phyloP scores from a whole-genome alignment of 2,329 filamentous ascomycete species.

The Sporothrix brunneoviolacea region DNA sequence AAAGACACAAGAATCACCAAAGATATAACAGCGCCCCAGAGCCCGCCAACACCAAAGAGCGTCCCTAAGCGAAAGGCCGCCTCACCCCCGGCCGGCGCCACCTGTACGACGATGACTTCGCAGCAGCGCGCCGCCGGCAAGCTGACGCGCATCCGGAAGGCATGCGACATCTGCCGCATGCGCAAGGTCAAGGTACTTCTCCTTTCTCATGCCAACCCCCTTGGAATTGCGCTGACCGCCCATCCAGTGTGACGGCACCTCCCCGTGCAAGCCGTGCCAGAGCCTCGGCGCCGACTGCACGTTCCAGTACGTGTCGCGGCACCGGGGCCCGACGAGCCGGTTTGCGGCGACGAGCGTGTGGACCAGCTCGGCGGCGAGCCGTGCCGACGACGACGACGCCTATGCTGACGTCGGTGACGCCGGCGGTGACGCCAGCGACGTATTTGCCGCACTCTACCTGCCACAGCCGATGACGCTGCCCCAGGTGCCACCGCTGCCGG shows the following conservation, averaged over 20 bases:
- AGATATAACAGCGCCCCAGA: no score
- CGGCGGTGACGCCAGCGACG: background rate
- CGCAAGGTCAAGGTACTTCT: constrained; percentile 49
- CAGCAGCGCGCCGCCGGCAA: background rate
- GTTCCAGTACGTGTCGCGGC: constrained; percentile 50
- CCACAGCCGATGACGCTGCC: constrained; percentile 7
- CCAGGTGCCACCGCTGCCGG: background rate
- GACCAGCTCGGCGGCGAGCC: background rate
- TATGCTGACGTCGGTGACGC: background rate
- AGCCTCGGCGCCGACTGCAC: constrained; percentile 54
- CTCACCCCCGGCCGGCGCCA: background rate
- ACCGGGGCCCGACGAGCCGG: constrained; percentile 53
- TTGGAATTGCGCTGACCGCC: background rate
- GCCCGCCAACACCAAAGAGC: no score
- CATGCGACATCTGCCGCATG: constrained; percentile 56
- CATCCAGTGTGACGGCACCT: constrained; percentile 13
- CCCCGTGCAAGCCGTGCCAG: constrained; percentile 44
- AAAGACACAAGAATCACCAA: no score
- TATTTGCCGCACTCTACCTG: constrained; percentile 4
- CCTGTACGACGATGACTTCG: constrained; percentile 20
- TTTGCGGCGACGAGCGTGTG: constrained; percentile 30
- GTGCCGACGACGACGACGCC: constrained; percentile 12
- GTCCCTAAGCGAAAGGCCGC: no score
- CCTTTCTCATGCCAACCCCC: background rate
- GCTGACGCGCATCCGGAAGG: constrained; percentile 46